Evolutionary conservation across 2,329 filamentous ascomycete genomes (phyloP), one percentile per base, ranked within the genome.

Genomic region (Hortaea sp.): DNA sequence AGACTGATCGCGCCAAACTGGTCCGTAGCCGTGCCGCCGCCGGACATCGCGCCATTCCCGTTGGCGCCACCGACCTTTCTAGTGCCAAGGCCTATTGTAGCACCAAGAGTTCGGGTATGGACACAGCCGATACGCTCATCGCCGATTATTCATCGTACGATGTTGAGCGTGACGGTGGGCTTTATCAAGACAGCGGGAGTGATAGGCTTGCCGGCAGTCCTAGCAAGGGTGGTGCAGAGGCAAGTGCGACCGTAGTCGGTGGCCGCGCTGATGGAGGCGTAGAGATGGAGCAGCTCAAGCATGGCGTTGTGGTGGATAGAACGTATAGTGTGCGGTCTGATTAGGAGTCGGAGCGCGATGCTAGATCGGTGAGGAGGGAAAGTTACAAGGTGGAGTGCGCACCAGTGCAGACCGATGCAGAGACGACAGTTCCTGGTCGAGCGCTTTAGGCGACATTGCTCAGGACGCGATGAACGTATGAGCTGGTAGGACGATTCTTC

Each of bases 1-100:
- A 50, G 35, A 60, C 60, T 29, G 49, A 53, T 39, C 56, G 50
- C 43, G 54, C 53, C 41, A 49, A 48, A 27, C 41, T 50, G 37
- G 49, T 44, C 28, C 48, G 45, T 42, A 43, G 44, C 38, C 43
- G 50, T 35, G 20, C 37, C 7, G 37, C 37, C 37, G 37, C 13
- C 20, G 37, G 44, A 39, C 49, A 57, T 50, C 49, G 58, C 49
- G 32, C 53, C 45, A 35, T 55, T 49, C 48, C 57, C 46, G 41
- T 51, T 9, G 47, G 49, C 39, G 47, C 44, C 31, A 44, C 44
- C 3, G 39, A 47, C 39, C 39, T 44, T 35, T 47, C 44, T 34
- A 40, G 42, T 39, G 37, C 46, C 6, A 42, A 49, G 32, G 40
- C 41, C 29, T 45, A 45, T 39, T 30, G 42, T 39, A 49, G 47